phyloP scores from a whole-genome alignment of 1,284 basidiomycete species.

The Cryptococcus sp. region DNA sequence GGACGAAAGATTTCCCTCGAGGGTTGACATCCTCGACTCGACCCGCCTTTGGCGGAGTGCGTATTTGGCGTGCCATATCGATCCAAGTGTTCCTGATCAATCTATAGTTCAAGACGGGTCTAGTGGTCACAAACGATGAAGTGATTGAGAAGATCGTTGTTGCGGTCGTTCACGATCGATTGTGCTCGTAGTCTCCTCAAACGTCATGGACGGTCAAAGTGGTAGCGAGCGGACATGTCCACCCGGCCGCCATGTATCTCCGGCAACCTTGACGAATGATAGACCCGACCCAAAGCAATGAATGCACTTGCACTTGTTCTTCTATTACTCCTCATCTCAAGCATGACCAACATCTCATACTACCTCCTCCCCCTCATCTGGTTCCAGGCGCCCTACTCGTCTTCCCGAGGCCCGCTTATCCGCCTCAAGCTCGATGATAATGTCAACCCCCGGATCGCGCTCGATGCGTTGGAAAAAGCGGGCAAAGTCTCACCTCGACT shows the following conservation, averaged over 20 bases:
- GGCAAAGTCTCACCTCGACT: conserved; percentile 24
- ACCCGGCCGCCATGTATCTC: too few relatives aligned
- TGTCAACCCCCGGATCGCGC: conserved; percentile 22
- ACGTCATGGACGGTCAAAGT: too few relatives aligned
- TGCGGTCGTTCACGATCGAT: too few relatives aligned
- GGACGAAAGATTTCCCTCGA: conserved; percentile 18
- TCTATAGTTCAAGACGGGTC: too few relatives aligned
- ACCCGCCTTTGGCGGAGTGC: conserved; percentile 1
- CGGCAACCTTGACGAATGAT: too few relatives aligned
- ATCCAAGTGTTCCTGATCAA: neutral
- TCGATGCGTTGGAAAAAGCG: conserved; percentile 24
- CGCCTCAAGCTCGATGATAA: conserved; percentile 27
- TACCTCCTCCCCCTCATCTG: conserved; percentile 28
- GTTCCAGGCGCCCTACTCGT: conserved; percentile 24
- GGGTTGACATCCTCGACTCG: conserved; percentile 17
- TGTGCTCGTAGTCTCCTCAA: too few relatives aligned
- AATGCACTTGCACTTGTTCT: too few relatives aligned
- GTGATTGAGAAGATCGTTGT: too few relatives aligned
- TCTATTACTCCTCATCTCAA: neutral
- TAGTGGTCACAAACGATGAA: too few relatives aligned
- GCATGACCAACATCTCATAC: conserved; percentile 30
- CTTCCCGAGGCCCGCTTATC: conserved; percentile 16
- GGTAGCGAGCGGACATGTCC: too few relatives aligned
- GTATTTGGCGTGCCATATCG: neutral
- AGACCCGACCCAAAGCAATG: too few relatives aligned